Conservation (phyloP, 2,329 filamentous ascomycete genomes). For the Geosmithia putterillii region DNA sequence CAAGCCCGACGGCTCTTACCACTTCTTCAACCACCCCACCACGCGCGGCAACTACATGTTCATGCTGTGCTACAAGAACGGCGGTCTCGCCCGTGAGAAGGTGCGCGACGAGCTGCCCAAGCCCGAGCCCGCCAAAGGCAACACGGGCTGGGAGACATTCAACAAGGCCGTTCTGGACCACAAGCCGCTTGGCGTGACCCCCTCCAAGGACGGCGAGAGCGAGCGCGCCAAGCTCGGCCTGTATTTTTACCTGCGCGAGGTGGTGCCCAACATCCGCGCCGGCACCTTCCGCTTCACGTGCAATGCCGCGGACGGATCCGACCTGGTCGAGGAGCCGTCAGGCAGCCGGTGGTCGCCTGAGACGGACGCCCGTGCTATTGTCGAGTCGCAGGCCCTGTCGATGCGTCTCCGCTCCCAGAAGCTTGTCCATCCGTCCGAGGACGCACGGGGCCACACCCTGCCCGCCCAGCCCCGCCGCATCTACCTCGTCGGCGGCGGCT, state of each 20-base stretch:
- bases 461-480: conserved; percentile 79
- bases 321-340: conserved; percentile 22
- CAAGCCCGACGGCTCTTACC: conserved; percentile 78
- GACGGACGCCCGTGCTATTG: conserved; percentile 72
- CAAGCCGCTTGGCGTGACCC: conserved; percentile 55
- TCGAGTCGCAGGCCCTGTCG: conserved; percentile 91
- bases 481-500: conserved; percentile 90
- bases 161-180: conserved; percentile 60
- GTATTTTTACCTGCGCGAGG: conserved; percentile 93
- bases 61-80: conserved; percentile 99
- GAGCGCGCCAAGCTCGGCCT: conserved; percentile 72
- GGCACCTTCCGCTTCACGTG: conserved; percentile 78
- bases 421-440: conserved; percentile 50
- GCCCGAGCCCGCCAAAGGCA: conserved; percentile 21
- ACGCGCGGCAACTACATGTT: conserved; percentile 94
- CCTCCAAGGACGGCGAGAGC: conserved; percentile 13
- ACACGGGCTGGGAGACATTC: conserved; percentile 63
- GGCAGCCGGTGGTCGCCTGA: conserved; percentile 31
- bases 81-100: conserved; percentile 81
- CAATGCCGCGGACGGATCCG: conserved; percentile 37
- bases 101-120: conserved; percentile 70
- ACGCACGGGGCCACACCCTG: conserved; percentile 23
- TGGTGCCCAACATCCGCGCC: conserved; percentile 78
- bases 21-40: conserved; percentile 97
- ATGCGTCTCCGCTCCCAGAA: conserved; percentile 74